phyloP scores from a whole-genome alignment of 2,329 filamentous ascomycete species.

The Rhytidhysteron rufulum region DNA sequence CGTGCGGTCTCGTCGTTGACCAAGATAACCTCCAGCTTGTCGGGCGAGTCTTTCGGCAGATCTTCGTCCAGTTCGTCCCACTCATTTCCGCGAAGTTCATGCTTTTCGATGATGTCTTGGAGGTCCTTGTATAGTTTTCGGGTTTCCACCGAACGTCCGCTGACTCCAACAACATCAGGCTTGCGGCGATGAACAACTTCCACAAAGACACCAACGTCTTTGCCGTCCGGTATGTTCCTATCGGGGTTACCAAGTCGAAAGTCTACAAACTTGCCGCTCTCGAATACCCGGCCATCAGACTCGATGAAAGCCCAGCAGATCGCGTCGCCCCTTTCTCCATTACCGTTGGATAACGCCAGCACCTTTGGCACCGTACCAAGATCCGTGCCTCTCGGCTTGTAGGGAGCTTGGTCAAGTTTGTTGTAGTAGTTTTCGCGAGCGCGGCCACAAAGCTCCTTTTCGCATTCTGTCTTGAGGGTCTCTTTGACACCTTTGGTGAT shows the following conservation, averaged over 20 bases:
- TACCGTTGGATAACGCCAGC: constrained; percentile 80
- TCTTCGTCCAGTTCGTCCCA: constrained; percentile 71
- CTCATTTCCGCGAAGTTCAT: constrained; percentile 73
- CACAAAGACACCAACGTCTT: constrained; percentile 66
- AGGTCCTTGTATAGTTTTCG: constrained; percentile 79
- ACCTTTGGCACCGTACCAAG: constrained; percentile 85
- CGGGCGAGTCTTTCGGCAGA: constrained; percentile 67
- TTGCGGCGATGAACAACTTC: constrained; percentile 75
- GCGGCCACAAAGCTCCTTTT: constrained; percentile 82
- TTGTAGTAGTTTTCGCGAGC: constrained; percentile 87
- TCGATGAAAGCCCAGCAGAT: constrained; percentile 91
- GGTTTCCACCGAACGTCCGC: constrained; percentile 84
- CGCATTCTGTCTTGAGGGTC: constrained; percentile 86
- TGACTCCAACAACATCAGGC: constrained; percentile 86
- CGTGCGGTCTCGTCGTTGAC: constrained; percentile 98
- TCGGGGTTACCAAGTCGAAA: constrained; percentile 64
- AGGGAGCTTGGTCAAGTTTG: constrained; percentile 91
- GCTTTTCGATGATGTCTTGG: constrained; percentile 71
- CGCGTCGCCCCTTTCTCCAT: constrained; percentile 73
- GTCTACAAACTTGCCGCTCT: constrained; percentile 83
- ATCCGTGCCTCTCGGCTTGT: constrained; percentile 89
- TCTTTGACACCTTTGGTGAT: constrained; percentile 94
- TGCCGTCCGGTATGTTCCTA: constrained; percentile 63
- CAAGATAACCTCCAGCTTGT: constrained; percentile 81
- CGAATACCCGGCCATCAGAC: constrained; percentile 83